A percentile compares a stretch with the other conserved stretches of the same genome.
phyloP scores from a whole-genome alignment of 805 yeast genomes.

The Myxozyma neglecta region DNA sequence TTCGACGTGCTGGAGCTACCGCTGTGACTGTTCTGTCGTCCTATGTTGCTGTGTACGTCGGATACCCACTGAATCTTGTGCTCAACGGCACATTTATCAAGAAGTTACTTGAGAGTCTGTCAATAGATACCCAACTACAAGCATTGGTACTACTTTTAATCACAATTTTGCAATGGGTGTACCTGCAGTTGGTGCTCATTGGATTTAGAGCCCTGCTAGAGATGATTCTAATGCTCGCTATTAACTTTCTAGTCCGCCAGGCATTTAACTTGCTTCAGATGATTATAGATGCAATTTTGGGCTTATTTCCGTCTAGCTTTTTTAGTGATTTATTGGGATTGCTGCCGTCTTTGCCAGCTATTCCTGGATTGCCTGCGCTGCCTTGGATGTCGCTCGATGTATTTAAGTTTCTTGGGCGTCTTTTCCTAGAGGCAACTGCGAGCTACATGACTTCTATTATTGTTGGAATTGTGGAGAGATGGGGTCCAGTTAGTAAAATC shows the following conservation, averaged over 20 bases:
- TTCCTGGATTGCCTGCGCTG: neutral
- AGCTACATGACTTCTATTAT: too few species aligned
- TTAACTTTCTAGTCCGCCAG: neutral
- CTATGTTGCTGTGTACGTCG: neutral
- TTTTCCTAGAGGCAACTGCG: neutral
- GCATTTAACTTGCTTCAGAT: neutral
- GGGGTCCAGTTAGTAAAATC: neutral
- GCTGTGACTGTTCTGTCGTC: neutral
- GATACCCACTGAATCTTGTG: neutral
- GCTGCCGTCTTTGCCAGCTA: neutral
- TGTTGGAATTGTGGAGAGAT: too few species aligned
- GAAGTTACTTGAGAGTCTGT: neutral
- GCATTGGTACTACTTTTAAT: neutral
- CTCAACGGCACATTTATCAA: neutral
- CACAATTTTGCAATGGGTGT: neutral
- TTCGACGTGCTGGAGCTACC: neutral
- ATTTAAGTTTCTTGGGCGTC: neutral
- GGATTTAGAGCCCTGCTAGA: neutral
- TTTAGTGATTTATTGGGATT: neutral
- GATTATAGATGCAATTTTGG: neutral
- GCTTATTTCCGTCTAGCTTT: neutral
- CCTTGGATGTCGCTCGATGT: neutral
- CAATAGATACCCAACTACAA: neutral
- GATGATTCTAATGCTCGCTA: neutral
- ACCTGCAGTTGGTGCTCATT: neutral